Conservation (phyloP, 2,329 filamentous ascomycete species). For the Sclerotinia minor region DNA sequence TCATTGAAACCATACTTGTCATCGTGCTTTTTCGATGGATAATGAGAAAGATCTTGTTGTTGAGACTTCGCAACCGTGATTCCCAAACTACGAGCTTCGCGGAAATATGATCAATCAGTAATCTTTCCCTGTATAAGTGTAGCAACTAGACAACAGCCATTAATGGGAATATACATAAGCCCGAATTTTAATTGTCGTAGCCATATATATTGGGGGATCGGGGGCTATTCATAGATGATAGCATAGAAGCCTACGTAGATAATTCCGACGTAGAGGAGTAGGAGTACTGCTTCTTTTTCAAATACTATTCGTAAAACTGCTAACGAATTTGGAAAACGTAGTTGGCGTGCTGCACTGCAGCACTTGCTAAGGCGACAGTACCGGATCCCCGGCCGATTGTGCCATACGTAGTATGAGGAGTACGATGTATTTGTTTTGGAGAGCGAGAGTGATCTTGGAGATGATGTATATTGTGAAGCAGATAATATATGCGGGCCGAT, state of each 20-base stretch:
- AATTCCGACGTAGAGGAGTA: slow-evolving; percentile 47
- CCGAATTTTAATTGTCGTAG: slow-evolving; percentile 31
- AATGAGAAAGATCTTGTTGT: slow-evolving; percentile 50
- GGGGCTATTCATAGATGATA: slow-evolving; percentile 51
- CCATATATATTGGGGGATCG: slow-evolving; percentile 38
- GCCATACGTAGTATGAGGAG: slow-evolving; percentile 53
- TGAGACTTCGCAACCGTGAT: slow-evolving; percentile 55
- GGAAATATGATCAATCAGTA: slow-evolving; percentile 64
- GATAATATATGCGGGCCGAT: slow-evolving; percentile 55
- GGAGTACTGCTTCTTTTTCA: slow-evolving; percentile 47
- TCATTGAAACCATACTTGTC: slow-evolving; percentile 52
- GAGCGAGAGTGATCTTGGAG: slow-evolving; percentile 55
- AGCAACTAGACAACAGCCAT: slow-evolving; percentile 48
- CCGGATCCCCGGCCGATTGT: slow-evolving; percentile 56
- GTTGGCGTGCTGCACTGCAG: slow-evolving; percentile 37
- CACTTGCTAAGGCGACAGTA: slow-evolving; percentile 58
- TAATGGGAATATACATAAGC: slow-evolving; percentile 44
- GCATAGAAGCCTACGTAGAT: slow-evolving; percentile 57
- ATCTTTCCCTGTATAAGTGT: slow-evolving; percentile 54
- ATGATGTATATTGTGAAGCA: slow-evolving; percentile 55
- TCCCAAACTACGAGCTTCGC: slow-evolving; percentile 56
- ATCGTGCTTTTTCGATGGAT: slow-evolving; percentile 55
- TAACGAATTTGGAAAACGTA: slow-evolving; percentile 45
- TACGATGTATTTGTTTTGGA: slow-evolving; percentile 51
- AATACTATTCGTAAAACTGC: slow-evolving; percentile 46